Base-by-base conservation (phyloP, 305 asterid species). In the Fraxinus baroniana region DNA sequence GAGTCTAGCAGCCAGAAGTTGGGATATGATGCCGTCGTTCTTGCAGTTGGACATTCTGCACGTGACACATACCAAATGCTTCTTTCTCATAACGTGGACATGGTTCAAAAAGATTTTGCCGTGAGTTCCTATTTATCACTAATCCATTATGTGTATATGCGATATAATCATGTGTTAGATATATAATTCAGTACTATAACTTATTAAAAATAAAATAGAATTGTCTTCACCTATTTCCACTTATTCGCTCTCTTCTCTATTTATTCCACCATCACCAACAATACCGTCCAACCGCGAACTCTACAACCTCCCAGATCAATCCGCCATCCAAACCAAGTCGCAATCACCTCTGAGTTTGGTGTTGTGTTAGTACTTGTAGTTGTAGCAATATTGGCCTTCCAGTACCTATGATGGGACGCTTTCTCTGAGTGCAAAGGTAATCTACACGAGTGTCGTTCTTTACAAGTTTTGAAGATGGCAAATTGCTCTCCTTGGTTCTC, bases 41-140 rank as follows among this genome's bases (percentile, higher is more conserved):
- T 97, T 64, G 99, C 99, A 13, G 93, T 97, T 81, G 99, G 99
- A 82, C 99, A 97, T 82, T 97, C 99, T 86, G 98, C 99, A 80
- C 95, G 98, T 44, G 98, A 94, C 88, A 92, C 97, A 22, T 96
- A 87, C 76, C 18, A 71, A 71, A 64, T 24, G 35, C 35, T 64
- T 26, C 33, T 64, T 64, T 9, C 33, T 64, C 33, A 94, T 88
- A 90, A 92, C 60, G 94, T 91, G 80, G 90, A 90, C 83, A 80
- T 94, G 85, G 89, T 88, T 85, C 91, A 85, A 24, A 96, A 96
- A 82, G 99, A 94, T 87, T 94, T 96, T 85, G 86, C 99, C 22
- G 98, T 96, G 86, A 96, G 98, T 87, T 89, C 77, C 85, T 49
- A 37, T 9, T 37, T 35, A n/a, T 64, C 78, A 57, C 71, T 82